Base-by-base conservation (phyloP, 1,284 basidiomycete genomes). In the Testicularia cyperi region DNA sequence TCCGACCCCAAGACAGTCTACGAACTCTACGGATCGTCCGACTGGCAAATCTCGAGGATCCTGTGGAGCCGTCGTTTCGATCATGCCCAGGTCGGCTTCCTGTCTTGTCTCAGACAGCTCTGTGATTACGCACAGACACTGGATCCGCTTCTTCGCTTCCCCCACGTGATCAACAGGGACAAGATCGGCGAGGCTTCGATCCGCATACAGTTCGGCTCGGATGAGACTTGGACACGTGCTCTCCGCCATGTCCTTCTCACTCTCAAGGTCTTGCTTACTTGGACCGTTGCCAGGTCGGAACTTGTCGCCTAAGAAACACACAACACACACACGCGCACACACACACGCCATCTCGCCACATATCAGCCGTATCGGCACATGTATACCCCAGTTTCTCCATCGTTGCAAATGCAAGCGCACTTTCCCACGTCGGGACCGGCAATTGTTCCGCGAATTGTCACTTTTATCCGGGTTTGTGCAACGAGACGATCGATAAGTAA, bases 31-130 rank as follows among this genome's bases (percentile, higher is more conserved):
- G 63, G 58, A 5, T 52, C 48, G 4, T 44, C 49, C 10, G 72
- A 96, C 74, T 80, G 95, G 36, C 87, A 92, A 60, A 47, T 94
- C 51, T 87, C 88, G 0, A 84, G 92, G 23, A 77, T 98, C 14
- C 80, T 97, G 30, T 92, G 97, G 74, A 95, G 95, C 70, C 83
- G 94, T 20, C 83, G 94, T 14, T 99, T 98, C 78, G 94, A 97
- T 78, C 84, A 88, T 61, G 95, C 88, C 2, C 94, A 98, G 86
- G 89, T 94, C 5, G 90, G 90, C 3, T 90, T 98, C 65, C 81
- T 99, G 32, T 92, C 96, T 57, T 96, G 92, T 73, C 80, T 98
- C 30, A 86, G 90, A 63, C 91, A 97, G 72, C 79, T 96, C 27
- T 85, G 88, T 76, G 91, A 94, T 42, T 84, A 85, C 69, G 88